Conservation (phyloP, 768 basidiomycete species). For the Cystoderma amianthinum region DNA sequence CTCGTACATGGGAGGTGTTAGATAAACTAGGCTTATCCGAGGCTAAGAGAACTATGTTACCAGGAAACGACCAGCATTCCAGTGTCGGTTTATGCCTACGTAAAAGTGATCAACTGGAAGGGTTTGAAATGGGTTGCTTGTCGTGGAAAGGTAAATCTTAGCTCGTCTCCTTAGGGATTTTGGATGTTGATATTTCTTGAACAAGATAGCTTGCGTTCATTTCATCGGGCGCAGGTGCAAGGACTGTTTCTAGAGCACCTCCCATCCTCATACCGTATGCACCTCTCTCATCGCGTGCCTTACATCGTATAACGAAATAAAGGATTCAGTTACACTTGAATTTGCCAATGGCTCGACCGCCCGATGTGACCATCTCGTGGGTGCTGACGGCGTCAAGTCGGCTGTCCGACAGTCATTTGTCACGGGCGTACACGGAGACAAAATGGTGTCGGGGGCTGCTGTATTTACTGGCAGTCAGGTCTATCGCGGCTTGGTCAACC, state of each 20-base stretch:
- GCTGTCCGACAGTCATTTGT: background rate
- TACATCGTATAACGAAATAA: background rate
- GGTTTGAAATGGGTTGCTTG: too few species aligned
- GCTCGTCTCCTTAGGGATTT: too few species aligned
- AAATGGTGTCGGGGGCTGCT: background rate
- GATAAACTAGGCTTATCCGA: too few species aligned
- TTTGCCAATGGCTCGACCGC: background rate
- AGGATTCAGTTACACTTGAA: background rate
- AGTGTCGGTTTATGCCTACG: too few species aligned
- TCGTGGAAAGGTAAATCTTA: too few species aligned
- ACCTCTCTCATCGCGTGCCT: too few species aligned
- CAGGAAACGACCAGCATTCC: too few species aligned
- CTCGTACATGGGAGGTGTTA: too few species aligned
- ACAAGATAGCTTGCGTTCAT: background rate
- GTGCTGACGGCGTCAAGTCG: too few species aligned
- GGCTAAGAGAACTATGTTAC: too few species aligned
- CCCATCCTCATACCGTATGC: background rate
- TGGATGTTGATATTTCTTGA: too few species aligned
- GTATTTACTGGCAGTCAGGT: background rate
- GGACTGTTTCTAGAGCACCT: background rate
- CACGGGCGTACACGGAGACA: background rate
- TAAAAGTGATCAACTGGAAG: too few species aligned
- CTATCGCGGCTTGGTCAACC: background rate
- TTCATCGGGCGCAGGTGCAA: constrained; percentile 1
- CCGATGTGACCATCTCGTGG: background rate